A percentile compares a stretch with the other conserved stretches of the same genome.
Conservation (phyloP, 73 alveolate species). For the Paramecium sexaurelia region DNA sequence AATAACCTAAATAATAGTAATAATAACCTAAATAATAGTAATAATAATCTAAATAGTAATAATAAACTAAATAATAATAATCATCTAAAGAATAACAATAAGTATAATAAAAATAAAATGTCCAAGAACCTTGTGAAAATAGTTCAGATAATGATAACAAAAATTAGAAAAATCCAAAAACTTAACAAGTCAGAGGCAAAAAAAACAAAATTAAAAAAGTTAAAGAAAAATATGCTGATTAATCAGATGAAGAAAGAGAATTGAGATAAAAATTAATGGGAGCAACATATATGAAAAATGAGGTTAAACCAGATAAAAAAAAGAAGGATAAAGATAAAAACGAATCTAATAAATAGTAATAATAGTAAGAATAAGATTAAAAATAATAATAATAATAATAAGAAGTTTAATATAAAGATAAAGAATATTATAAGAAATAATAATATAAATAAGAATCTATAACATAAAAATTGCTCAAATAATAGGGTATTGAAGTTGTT, state of each 20-base stretch:
- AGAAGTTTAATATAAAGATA: background rate
- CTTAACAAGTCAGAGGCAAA: conserved; percentile 73
- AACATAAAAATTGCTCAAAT: background rate
- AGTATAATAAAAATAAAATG: conserved; percentile 4
- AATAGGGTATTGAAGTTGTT: background rate
- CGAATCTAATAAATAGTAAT: conserved; percentile 37
- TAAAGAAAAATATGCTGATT: conserved; percentile 87
- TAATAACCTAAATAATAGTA: conserved; percentile 60
- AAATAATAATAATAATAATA: background rate
- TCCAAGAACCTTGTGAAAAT: background rate
- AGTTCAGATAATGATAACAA: background rate
- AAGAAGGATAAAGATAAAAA: conserved; percentile 58
- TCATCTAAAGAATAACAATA: background rate
- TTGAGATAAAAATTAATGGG: conserved; percentile 81
- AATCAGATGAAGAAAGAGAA: conserved; percentile 91
- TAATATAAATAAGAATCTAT: background rate
- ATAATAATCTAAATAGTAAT: background rate
- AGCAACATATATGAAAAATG: conserved; percentile 72
- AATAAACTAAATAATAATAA: conserved; percentile 5
- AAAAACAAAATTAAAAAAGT: conserved; percentile 80
- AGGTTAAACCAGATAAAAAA: conserved; percentile 25
- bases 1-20: conserved; percentile 56
- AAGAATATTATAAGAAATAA: conserved; percentile 50
- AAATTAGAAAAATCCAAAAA: background rate
- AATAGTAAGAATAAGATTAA: background rate